Conservation (phyloP, 2,329 filamentous ascomycete genomes). For the Samsoniella hepiali region DNA sequence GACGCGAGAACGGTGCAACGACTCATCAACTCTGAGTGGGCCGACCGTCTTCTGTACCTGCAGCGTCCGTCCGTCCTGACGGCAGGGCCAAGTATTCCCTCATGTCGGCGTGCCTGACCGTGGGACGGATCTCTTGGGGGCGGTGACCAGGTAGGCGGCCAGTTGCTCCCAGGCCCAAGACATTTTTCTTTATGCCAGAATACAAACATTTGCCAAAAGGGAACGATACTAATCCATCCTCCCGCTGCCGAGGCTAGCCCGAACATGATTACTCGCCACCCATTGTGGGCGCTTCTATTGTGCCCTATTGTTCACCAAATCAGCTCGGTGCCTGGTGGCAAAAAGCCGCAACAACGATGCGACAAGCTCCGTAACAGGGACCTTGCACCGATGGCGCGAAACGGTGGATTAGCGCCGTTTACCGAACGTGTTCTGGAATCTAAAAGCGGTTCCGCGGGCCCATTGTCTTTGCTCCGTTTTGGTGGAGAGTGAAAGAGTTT, state of each 20-base stretch:
- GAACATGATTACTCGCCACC: neutral
- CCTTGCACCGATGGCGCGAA: neutral
- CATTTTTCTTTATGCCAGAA: neutral
- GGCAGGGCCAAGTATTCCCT: neutral
- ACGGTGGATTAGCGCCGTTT: constrained; percentile 16
- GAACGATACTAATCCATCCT: neutral
- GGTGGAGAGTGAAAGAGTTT: constrained; percentile 15
- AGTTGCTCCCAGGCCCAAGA: neutral
- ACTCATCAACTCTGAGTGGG: constrained; percentile 1
- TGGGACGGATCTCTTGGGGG: neutral
- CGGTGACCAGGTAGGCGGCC: neutral
- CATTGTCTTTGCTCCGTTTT: constrained; percentile 11
- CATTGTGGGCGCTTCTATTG: neutral
- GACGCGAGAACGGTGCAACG: constrained; percentile 4
- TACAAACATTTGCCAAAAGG: neutral
- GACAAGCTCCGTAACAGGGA: neutral
- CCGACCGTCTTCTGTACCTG: constrained; percentile 7
- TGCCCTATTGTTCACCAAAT: neutral
- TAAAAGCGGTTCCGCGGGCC: constrained; percentile 8
- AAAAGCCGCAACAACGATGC: neutral
- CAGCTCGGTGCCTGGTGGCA: neutral
- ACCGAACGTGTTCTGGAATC: constrained; percentile 16
- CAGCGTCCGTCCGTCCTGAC: neutral
- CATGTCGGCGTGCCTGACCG: neutral
- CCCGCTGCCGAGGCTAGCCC: neutral